A percentile compares a stretch with the other conserved stretches of the same genome.
These are phyloP conservation scores for Schizosaccharomyces versatilis DNA, from an alignment of 1,139 yeast genomes.

Conservation along the genomic window DNA sequence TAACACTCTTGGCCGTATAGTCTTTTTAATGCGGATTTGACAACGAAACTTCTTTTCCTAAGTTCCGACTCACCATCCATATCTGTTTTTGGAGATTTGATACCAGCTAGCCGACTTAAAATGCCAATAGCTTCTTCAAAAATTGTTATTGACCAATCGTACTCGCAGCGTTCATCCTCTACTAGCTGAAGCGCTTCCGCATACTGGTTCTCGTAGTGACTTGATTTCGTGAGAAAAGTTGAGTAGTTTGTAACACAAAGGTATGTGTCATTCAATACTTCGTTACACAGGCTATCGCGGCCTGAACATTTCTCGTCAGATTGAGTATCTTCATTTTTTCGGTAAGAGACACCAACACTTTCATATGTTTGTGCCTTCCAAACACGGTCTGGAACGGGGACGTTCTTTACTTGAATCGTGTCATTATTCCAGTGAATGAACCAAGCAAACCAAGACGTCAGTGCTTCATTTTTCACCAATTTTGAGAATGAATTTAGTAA, in stretches of 20 bases:
- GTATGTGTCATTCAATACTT: constrained; percentile 94
- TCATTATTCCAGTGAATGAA: neutral
- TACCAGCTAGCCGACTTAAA: constrained; percentile 27
- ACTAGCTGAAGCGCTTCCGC: constrained; percentile 87
- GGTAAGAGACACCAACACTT: neutral
- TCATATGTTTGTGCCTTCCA: neutral
- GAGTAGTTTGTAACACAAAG: constrained; percentile 54
- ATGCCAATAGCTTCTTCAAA: constrained; percentile 87
- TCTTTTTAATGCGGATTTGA: constrained; percentile 25
- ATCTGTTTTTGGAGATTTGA: neutral
- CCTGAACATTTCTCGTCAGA: constrained; percentile 41
- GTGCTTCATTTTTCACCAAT: neutral
- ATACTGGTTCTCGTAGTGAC: constrained; percentile 65
- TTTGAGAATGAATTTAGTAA: neutral
- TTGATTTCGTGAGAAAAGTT: neutral
- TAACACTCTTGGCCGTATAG: constrained; percentile 88
- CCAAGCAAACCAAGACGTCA: neutral
- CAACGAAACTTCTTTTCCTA: neutral
- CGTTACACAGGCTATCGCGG: constrained; percentile 98
- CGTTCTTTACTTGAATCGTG: neutral
- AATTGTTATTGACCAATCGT: constrained; percentile 86
- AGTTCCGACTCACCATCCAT: neutral
- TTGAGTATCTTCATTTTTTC: neutral
- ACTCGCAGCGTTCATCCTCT: constrained; percentile 93
- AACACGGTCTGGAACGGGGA: neutral